These are phyloP conservation scores for Striga hermonthica DNA, from an alignment of 305 asterid species.

Conservation along the genomic window DNA sequence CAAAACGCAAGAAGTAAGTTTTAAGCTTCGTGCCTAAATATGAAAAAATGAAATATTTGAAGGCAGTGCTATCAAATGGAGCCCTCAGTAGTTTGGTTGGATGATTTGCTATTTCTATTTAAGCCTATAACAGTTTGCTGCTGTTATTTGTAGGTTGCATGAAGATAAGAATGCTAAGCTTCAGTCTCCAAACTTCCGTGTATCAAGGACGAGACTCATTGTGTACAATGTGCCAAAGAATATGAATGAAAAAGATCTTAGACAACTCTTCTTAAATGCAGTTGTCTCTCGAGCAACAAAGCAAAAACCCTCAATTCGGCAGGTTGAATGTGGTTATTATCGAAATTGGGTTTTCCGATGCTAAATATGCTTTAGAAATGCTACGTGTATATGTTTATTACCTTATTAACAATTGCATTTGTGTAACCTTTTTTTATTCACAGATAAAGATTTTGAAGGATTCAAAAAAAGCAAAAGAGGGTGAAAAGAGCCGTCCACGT, in stretches of 20 bases:
- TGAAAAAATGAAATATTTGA: background rate
- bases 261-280: slow-evolving; percentile 62
- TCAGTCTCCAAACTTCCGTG: slow-evolving; percentile 83
- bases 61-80: no score
- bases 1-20: slow-evolving; percentile 78
- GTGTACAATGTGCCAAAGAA: slow-evolving; percentile 84
- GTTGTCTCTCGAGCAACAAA: slow-evolving; percentile 88
- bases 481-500: slow-evolving; percentile 60
- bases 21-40: slow-evolving; percentile 15
- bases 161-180: slow-evolving; percentile 77
- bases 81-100: no score
- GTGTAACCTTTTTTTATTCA: slow-evolving; percentile 23
- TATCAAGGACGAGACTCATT: slow-evolving; percentile 84
- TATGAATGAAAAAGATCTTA: slow-evolving; percentile 63
- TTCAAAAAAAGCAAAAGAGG: slow-evolving; percentile 51
- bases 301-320: slow-evolving; percentile 77
- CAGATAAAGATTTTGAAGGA: slow-evolving; percentile 79
- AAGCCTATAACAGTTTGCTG: slow-evolving; percentile 9
- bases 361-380: background rate
- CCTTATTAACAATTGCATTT: slow-evolving; percentile 10
- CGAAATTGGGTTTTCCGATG: slow-evolving; percentile 18
- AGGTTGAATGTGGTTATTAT: slow-evolving; percentile 46
- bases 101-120: no score
- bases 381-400: slow-evolving; percentile 16
- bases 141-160: slow-evolving; percentile 58